Evolutionary conservation across 805 yeast genomes (phyloP).

Genomic region (Candida succiphila): DNA sequence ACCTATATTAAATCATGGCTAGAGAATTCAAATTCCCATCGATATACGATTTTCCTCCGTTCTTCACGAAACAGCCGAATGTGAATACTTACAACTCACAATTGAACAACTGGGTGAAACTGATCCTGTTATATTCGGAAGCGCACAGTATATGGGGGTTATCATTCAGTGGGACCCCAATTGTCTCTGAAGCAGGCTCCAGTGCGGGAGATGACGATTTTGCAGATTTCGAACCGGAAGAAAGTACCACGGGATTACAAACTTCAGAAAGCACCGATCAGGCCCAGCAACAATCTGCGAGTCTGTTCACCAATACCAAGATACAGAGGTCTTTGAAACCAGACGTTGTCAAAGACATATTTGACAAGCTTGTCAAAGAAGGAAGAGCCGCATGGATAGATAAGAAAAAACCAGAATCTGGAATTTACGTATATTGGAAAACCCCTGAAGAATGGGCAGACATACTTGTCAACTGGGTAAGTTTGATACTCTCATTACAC

Average conservation of each 20-base stretch:
- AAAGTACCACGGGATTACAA: slow-evolving; percentile 7
- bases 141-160: slow-evolving; percentile 16
- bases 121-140: slow-evolving; percentile 55
- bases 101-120: slow-evolving; percentile 62
- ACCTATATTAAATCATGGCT: too few species aligned
- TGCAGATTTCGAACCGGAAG: slow-evolving; percentile 18
- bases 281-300: slow-evolving; percentile 4
- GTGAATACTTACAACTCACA: slow-evolving; percentile 70
- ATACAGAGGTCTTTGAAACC: slow-evolving; percentile 46
- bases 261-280: too few species aligned
- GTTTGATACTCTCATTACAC: slow-evolving; percentile 1
- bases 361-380: slow-evolving; percentile 43
- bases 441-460: slow-evolving; percentile 61
- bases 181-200: slow-evolving; percentile 1
- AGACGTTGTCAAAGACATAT: slow-evolving; percentile 45
- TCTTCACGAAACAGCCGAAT: slow-evolving; percentile 85
- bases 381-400: slow-evolving; percentile 49
- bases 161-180: neutral
- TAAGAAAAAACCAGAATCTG: slow-evolving; percentile 32
- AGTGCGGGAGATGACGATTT: slow-evolving; percentile 11
- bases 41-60: slow-evolving; percentile 77
- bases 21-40: slow-evolving; percentile 29
- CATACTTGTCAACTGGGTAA: slow-evolving; percentile 47
- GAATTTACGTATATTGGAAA: slow-evolving; percentile 59
- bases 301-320: slow-evolving; percentile 34